phyloP scores from a whole-genome alignment of 148 eudicot species.

The Rhododendron williamsianum region DNA sequence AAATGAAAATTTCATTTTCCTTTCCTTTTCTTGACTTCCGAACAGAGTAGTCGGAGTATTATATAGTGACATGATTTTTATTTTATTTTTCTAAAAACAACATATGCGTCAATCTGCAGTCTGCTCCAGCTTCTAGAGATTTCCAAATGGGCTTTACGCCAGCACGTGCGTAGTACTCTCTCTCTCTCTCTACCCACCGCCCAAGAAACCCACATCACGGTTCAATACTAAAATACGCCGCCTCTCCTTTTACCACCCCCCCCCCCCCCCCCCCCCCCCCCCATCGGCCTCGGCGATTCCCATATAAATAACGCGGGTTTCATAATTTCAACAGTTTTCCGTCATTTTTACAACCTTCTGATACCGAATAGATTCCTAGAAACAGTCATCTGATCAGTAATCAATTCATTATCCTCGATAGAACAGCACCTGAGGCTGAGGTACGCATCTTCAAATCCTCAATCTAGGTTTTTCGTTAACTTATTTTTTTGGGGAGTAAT shows the following conservation, averaged over 20 bases:
- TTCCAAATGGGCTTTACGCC: background rate
- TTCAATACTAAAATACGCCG: constrained; percentile 3
- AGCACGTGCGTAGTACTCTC: background rate
- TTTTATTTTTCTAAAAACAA: no score
- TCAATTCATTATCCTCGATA: background rate
- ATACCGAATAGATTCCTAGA: background rate
- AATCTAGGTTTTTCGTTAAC: background rate
- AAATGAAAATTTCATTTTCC: no score
- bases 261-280: background rate
- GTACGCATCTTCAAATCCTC: constrained; percentile 3
- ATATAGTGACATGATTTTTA: no score
- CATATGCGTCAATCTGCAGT: no score
- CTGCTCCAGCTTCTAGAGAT: background rate
- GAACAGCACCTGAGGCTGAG: constrained; percentile 2
- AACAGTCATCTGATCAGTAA: background rate
- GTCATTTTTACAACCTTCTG: background rate
- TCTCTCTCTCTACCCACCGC: background rate
- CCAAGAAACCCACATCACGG: background rate
- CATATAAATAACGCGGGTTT: background rate
- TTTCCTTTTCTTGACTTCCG: no score
- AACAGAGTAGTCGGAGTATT: no score
- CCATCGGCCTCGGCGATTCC: background rate
- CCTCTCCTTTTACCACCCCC: background rate
- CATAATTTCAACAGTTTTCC: background rate
- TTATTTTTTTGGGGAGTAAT: background rate